A percentile compares a stretch with the other conserved stretches of the same genome.
Evolutionary conservation across 176 grass and related monocot species (phyloP).

Genomic region (Bonia amplexicaulis): DNA sequence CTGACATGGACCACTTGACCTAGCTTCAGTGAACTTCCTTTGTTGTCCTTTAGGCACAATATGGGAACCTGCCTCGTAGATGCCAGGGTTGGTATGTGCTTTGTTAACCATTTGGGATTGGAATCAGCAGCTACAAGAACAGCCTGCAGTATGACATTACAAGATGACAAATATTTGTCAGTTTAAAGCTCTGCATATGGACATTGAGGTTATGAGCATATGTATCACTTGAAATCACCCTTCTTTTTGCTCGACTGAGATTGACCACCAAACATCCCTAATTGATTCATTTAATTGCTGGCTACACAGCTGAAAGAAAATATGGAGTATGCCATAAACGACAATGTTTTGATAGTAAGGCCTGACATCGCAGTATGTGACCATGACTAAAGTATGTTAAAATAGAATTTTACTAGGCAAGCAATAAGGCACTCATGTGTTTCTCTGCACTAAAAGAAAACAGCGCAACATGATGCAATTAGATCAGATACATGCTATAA

Average conservation of each 20-base stretch:
- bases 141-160: slow-evolving; percentile 38
- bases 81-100: slow-evolving; percentile 70
- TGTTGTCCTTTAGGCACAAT: slow-evolving; percentile 77
- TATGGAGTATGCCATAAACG: neutral
- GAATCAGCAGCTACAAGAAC: slow-evolving; percentile 75
- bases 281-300: neutral
- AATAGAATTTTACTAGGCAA: neutral
- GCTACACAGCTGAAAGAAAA: neutral
- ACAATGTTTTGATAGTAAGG: neutral
- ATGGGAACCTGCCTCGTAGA: slow-evolving; percentile 66
- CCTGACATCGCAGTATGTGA: neutral
- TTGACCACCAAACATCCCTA: neutral
- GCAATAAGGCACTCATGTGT: neutral
- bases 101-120: slow-evolving; percentile 89
- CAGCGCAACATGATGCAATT: neutral
- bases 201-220: neutral
- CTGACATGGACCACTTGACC: slow-evolving; percentile 68
- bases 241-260: neutral
- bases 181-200: neutral
- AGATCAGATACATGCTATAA: neutral
- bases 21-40: slow-evolving; percentile 73
- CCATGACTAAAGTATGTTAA: neutral
- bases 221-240: neutral
- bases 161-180: slow-evolving; percentile 1
- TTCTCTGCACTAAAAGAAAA: neutral